Evolutionary conservation across 495 filamentous ascomycete genomes (phyloP).

Genomic region (Aspergillus sclerotioniger): DNA sequence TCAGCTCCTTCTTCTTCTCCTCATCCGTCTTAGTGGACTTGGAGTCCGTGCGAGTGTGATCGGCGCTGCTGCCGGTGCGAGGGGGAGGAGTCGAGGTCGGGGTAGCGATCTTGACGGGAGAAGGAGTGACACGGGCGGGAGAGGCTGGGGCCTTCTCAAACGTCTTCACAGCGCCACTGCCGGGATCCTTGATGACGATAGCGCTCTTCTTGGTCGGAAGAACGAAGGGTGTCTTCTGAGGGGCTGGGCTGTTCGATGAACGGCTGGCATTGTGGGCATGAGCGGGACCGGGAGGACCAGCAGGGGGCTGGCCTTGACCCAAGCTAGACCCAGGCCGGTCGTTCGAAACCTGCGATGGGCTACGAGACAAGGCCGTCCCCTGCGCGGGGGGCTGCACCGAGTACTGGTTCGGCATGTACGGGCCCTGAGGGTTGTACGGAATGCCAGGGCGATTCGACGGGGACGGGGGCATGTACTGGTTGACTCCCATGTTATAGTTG

Average conservation of each 20-base stretch:
- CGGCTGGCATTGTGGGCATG: slow-evolving; percentile 60
- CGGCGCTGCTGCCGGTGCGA: slow-evolving; percentile 50
- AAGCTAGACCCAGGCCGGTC: slow-evolving; percentile 80
- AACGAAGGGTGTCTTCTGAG: slow-evolving; percentile 49
- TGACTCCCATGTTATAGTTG: slow-evolving; percentile 49
- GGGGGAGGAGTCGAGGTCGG: slow-evolving; percentile 63
- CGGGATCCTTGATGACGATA: slow-evolving; percentile 75
- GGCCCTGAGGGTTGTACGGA: slow-evolving; percentile 46
- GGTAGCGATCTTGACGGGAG: slow-evolving; percentile 62
- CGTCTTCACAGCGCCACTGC: slow-evolving; percentile 62
- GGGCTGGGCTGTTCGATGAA: slow-evolving; percentile 51
- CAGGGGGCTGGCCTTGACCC: slow-evolving; percentile 61
- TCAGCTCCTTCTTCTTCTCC: slow-evolving; percentile 68
- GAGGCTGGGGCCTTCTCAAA: slow-evolving; percentile 58
- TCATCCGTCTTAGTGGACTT: slow-evolving; percentile 62
- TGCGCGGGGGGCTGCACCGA: slow-evolving; percentile 54
- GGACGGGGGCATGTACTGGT: slow-evolving; percentile 49
- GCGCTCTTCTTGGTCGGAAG: slow-evolving; percentile 62
- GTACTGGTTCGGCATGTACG: slow-evolving; percentile 50
- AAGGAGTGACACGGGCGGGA: slow-evolving; percentile 53
- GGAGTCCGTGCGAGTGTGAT: slow-evolving; percentile 59
- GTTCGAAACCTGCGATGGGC: slow-evolving; percentile 73
- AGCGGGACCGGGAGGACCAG: slow-evolving; percentile 55
- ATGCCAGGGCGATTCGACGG: slow-evolving; percentile 55
- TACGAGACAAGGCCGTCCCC: slow-evolving; percentile 74